Evolutionary conservation across 768 basidiomycete genomes (phyloP).

Genomic region (Tremella fuciformis): DNA sequence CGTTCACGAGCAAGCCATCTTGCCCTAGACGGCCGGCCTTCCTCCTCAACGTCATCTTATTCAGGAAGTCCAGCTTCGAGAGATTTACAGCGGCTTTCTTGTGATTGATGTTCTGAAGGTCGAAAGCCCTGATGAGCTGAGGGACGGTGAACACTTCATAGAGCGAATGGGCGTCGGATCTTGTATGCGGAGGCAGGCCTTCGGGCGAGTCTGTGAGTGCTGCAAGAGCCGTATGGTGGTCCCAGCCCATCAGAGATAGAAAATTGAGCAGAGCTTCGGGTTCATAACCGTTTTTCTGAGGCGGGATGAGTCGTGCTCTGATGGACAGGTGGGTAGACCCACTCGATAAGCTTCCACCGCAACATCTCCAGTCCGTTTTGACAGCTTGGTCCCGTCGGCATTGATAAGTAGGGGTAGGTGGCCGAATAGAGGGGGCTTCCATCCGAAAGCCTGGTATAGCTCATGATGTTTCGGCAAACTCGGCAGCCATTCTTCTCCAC

Average conservation of each 20-base stretch:
- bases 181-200: slow-evolving; percentile 26
- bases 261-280: slow-evolving; percentile 85
- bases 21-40: slow-evolving; percentile 59
- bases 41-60: slow-evolving; percentile 75
- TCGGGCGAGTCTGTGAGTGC: slow-evolving; percentile 11
- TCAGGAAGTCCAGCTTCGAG: slow-evolving; percentile 76
- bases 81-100: slow-evolving; percentile 78
- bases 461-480: slow-evolving; percentile 88
- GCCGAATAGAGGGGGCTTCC: slow-evolving; percentile 74
- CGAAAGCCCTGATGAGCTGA: slow-evolving; percentile 75
- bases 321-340: slow-evolving; percentile 26
- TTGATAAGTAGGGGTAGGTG: slow-evolving; percentile 90
- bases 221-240: slow-evolving; percentile 56
- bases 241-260: slow-evolving; percentile 93
- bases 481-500: slow-evolving; percentile 96
- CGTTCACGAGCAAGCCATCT: slow-evolving; percentile 26
- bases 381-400: slow-evolving; percentile 87
- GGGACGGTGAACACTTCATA: slow-evolving; percentile 54
- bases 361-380: slow-evolving; percentile 87
- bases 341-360: slow-evolving; percentile 83
- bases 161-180: slow-evolving; percentile 33
- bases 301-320: slow-evolving; percentile 1
- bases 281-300: slow-evolving; percentile 69
- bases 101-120: slow-evolving; percentile 71
- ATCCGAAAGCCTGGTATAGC: slow-evolving; percentile 72